phyloP scores from a whole-genome alignment of 1,284 basidiomycete species.

The Cryptococcus amylolentus region DNA sequence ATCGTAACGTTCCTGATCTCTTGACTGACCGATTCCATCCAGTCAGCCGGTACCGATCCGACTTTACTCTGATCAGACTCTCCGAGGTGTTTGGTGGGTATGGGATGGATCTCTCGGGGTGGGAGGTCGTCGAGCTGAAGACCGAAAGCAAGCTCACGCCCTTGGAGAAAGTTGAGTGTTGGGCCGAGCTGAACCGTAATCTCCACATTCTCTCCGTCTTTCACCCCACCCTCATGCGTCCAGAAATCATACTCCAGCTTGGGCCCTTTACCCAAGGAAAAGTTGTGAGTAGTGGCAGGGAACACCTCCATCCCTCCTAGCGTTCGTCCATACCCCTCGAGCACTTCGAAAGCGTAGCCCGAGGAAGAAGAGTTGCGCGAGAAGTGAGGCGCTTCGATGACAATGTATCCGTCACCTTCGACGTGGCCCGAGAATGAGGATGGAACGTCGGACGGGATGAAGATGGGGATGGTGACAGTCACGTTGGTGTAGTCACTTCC shows the following conservation, averaged over 20 bases:
- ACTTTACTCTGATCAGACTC: slow-evolving; percentile 2
- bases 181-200: slow-evolving; percentile 60
- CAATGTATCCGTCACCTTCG: slow-evolving; percentile 61
- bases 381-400: slow-evolving; percentile 62
- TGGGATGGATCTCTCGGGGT: slow-evolving; percentile 11
- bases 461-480: slow-evolving; percentile 51
- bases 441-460: slow-evolving; percentile 44
- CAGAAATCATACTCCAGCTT: slow-evolving; percentile 62
- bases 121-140: slow-evolving; percentile 31
- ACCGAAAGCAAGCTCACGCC: slow-evolving; percentile 58
- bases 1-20: slow-evolving; percentile 34
- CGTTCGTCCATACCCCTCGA: slow-evolving; percentile 57
- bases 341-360: slow-evolving; percentile 59
- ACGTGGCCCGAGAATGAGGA: slow-evolving; percentile 62
- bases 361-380: slow-evolving; percentile 41
- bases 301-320: slow-evolving; percentile 59
- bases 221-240: slow-evolving; percentile 9
- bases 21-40: slow-evolving; percentile 30
- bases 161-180: slow-evolving; percentile 58
- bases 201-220: slow-evolving; percentile 47
- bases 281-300: slow-evolving; percentile 60
- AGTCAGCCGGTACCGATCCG: slow-evolving; percentile 55
- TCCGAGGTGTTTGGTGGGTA: slow-evolving; percentile 4
- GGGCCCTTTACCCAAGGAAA: slow-evolving; percentile 62
- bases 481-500: slow-evolving; percentile 22